Conservation (phyloP, 805 yeast genomes). For the Myxozyma kluyveri region DNA sequence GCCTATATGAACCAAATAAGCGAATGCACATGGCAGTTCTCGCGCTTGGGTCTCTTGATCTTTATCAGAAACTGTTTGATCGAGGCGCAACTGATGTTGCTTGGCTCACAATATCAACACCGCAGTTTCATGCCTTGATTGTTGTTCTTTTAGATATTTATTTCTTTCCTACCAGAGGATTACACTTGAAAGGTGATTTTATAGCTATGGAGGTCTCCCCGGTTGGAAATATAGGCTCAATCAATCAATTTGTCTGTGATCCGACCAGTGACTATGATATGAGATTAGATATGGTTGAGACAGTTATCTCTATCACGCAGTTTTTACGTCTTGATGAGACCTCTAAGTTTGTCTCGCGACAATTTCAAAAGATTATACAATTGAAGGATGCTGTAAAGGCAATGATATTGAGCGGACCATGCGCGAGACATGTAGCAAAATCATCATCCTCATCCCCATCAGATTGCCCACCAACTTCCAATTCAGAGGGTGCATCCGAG, state of each 20-base stretch:
- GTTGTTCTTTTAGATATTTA: constrained; percentile 18
- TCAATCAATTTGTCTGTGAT: not conserved
- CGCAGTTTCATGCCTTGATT: constrained; percentile 22
- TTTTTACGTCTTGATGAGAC: constrained; percentile 3
- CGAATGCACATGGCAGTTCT: constrained; percentile 2
- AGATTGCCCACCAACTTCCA: too few relatives aligned
- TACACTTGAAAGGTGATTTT: not conserved
- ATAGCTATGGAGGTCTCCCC: not conserved
- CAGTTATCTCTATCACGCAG: constrained; percentile 8
- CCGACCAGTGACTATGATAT: constrained; percentile 6
- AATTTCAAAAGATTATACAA: constrained; percentile 10
- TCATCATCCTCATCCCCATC: too few relatives aligned
- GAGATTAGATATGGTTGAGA: constrained; percentile 10
- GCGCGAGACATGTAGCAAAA: too few relatives aligned
- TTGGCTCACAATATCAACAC: constrained; percentile 7
- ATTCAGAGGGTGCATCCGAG: too few relatives aligned
- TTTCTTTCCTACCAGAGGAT: constrained; percentile 4
- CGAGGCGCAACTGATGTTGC: not conserved
- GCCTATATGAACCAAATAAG: not conserved
- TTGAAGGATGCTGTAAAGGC: constrained; percentile 2
- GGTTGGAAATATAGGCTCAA: not conserved
- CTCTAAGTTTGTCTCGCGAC: not conserved
- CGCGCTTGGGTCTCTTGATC: constrained; percentile 14
- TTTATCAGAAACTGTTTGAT: constrained; percentile 2
- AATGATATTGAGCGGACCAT: too few relatives aligned